A percentile compares a stretch with the other conserved stretches of the same genome.
Evolutionary conservation across 371 early-diverging fungal genomes (phyloP).

Genomic region (Lichtheimia corymbifera): DNA sequence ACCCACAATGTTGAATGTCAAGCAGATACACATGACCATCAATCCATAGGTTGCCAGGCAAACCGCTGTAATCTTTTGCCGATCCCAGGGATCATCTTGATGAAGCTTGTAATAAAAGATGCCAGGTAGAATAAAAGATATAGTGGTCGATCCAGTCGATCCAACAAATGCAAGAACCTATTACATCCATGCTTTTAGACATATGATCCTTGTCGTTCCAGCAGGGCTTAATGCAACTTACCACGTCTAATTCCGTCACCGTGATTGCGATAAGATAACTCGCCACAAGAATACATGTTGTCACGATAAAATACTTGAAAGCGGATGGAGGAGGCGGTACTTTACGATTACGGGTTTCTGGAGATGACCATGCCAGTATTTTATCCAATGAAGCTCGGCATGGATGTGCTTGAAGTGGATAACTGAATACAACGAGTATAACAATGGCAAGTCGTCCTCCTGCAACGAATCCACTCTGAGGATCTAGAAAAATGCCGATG

Average conservation of each 20-base stretch:
- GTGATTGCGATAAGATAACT: slow-evolving; percentile 77
- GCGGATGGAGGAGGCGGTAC: slow-evolving; percentile 30
- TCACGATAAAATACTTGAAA: slow-evolving; percentile 67
- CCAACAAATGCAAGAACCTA: slow-evolving; percentile 9
- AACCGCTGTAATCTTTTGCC: neutral
- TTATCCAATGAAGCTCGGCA: slow-evolving; percentile 92
- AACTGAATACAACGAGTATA: slow-evolving; percentile 90
- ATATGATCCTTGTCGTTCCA: neutral
- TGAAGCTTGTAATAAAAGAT: slow-evolving; percentile 7
- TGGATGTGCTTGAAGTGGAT: slow-evolving; percentile 97
- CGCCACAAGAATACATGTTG: slow-evolving; percentile 63
- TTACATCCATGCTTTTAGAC: neutral
- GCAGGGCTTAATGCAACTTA: slow-evolving; percentile 21
- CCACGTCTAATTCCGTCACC: slow-evolving; percentile 76
- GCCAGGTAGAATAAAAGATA: slow-evolving; percentile 2
- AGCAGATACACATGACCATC: slow-evolving; percentile 3
- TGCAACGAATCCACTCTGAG: slow-evolving; percentile 71
- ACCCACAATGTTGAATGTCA: slow-evolving; percentile 2
- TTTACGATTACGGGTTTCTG: slow-evolving; percentile 25
- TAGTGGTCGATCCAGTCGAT: slow-evolving; percentile 8
- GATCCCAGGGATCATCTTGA: neutral
- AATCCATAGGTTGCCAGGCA: slow-evolving; percentile 1
- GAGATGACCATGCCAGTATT: slow-evolving; percentile 48
- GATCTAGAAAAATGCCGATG: slow-evolving; percentile 44
- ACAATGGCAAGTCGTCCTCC: slow-evolving; percentile 90